phyloP scores from a whole-genome alignment of 2,329 filamentous ascomycete genomes.

The Sphaerulina vaccinii region DNA sequence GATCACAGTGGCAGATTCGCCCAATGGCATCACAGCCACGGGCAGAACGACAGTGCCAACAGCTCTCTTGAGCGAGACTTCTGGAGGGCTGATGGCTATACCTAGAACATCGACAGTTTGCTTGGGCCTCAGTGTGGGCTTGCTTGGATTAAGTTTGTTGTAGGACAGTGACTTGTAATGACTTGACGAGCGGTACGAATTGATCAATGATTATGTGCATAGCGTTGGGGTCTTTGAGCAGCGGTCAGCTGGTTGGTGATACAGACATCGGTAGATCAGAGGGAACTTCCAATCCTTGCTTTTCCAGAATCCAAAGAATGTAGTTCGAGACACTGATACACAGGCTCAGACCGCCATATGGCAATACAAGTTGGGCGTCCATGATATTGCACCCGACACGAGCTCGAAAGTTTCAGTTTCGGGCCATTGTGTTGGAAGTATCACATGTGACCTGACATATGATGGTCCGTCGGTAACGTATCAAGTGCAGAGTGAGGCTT shows the following conservation, averaged over 20 bases:
- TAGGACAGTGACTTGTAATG: slow-evolving; percentile 21
- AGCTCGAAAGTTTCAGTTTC: slow-evolving; percentile 5
- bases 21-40: slow-evolving; percentile 39
- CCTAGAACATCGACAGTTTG: slow-evolving; percentile 17
- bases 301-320: too few species aligned
- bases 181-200: slow-evolving; percentile 14
- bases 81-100: slow-evolving; percentile 9
- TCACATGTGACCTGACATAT: not conserved
- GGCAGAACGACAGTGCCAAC: slow-evolving; percentile 16
- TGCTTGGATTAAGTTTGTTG: slow-evolving; percentile 19
- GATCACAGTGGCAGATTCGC: slow-evolving; percentile 41
- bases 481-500: not conserved
- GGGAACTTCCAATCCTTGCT: too few species aligned
- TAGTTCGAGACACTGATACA: not conserved
- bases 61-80: slow-evolving; percentile 15
- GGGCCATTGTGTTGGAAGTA: not conserved
- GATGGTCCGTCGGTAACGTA: not conserved
- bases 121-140: slow-evolving; percentile 19
- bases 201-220: slow-evolving; percentile 7
- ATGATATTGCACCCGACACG: slow-evolving; percentile 7
- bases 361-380: slow-evolving; percentile 1
- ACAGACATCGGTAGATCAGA: too few species aligned
- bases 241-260: slow-evolving; percentile 1
- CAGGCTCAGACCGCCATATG: slow-evolving; percentile 6
- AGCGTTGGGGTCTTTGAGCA: slow-evolving; percentile 8